These are phyloP conservation scores for Clarireedia sp. DNA, from an alignment of 2,329 filamentous ascomycete species.

Conservation along the genomic window DNA sequence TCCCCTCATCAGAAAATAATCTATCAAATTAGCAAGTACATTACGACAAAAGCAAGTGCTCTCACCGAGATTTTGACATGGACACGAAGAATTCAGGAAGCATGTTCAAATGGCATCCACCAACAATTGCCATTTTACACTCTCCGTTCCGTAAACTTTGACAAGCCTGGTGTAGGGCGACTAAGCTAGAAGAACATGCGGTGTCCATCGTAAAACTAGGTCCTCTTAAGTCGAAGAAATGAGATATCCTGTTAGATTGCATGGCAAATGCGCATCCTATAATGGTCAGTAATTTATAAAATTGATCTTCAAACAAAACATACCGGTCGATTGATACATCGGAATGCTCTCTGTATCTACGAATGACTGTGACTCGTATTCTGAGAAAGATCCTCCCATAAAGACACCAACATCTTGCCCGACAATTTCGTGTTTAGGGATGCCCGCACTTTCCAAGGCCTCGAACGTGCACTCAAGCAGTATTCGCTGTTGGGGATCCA, in stretches of 20 bases:
- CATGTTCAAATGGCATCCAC: slow-evolving; percentile 18
- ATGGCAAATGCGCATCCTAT: slow-evolving; percentile 27
- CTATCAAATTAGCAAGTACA: slow-evolving; percentile 37
- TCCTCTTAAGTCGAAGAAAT: slow-evolving; percentile 35
- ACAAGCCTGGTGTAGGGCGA: slow-evolving; percentile 37
- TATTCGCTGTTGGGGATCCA: slow-evolving; percentile 29
- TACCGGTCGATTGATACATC: slow-evolving; percentile 43
- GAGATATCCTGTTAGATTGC: slow-evolving; percentile 36
- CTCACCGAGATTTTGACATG: slow-evolving; percentile 25
- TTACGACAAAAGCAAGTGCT: not conserved
- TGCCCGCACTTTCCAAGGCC: slow-evolving; percentile 23
- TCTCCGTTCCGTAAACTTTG: slow-evolving; percentile 35
- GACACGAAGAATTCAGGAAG: slow-evolving; percentile 20
- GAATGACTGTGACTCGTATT: slow-evolving; percentile 13
- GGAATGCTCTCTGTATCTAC: slow-evolving; percentile 41
- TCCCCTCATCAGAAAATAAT: slow-evolving; percentile 23
- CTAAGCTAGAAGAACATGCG: slow-evolving; percentile 38
- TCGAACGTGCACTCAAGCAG: slow-evolving; percentile 26
- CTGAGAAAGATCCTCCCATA: slow-evolving; percentile 14
- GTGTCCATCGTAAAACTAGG: slow-evolving; percentile 39
- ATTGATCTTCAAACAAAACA: not conserved
- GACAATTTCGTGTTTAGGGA: slow-evolving; percentile 11
- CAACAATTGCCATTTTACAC: slow-evolving; percentile 26
- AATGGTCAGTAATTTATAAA: slow-evolving; percentile 16
- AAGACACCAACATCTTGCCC: slow-evolving; percentile 18